Evolutionary conservation across 768 basidiomycete genomes (phyloP).

Genomic region (Auricularia auricula-judae): DNA sequence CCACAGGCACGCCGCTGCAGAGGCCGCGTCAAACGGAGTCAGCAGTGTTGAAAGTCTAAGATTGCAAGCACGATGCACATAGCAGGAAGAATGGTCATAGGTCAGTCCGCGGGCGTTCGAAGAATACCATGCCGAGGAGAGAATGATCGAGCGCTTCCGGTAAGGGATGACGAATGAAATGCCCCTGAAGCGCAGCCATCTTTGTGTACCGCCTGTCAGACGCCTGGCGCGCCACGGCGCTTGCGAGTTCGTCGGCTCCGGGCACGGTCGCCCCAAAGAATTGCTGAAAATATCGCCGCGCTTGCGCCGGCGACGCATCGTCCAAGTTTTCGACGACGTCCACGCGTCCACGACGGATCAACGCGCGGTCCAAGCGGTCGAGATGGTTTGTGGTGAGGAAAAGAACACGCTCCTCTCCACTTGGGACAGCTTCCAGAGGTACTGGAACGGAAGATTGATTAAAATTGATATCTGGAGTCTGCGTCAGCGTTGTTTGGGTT

Average conservation of each 20-base stretch:
- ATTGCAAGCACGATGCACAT: neutral
- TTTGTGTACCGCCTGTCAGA: conserved; percentile 52
- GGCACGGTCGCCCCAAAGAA: conserved; percentile 54
- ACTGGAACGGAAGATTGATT: conserved; percentile 84
- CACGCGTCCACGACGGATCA: conserved; percentile 92
- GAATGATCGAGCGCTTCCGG: neutral
- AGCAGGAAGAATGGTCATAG: neutral
- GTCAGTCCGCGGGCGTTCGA: neutral
- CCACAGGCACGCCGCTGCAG: no score
- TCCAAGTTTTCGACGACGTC: conserved; percentile 77
- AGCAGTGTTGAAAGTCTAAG: no score
- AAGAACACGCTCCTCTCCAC: conserved; percentile 93
- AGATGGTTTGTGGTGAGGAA: conserved; percentile 99
- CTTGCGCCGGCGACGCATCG: conserved; percentile 78
- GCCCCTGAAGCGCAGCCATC: conserved; percentile 94
- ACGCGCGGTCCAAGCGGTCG: conserved; percentile 79
- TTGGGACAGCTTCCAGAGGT: conserved; percentile 95
- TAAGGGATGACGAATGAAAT: conserved; percentile 58
- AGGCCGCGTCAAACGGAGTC: no score
- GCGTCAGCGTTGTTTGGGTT: neutral
- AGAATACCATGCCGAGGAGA: neutral
- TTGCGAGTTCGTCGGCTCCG: conserved; percentile 43
- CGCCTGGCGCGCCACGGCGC: conserved; percentile 43
- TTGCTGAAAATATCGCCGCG: conserved; percentile 59
- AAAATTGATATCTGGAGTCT: neutral